Base-by-base conservation (phyloP, 1,139 yeast species). In the Groenewaldozyma sp. region DNA sequence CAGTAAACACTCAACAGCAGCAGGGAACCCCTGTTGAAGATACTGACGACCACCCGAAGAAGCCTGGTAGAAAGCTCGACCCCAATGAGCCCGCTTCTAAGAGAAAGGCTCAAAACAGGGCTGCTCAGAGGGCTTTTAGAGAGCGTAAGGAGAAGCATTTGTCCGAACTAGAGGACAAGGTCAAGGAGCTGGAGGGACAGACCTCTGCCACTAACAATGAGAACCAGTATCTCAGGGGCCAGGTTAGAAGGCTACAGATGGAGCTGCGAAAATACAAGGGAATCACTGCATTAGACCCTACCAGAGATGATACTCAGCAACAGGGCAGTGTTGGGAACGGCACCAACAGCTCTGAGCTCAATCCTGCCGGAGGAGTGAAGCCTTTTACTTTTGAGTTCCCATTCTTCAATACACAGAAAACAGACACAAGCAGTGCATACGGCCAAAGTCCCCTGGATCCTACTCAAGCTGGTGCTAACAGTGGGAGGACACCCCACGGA, bases 81-180 rank as follows among this genome's bases (percentile, higher is more conserved):
- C 82, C 78, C 14, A 73, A 81, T 3, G 94, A 82, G 57, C 95
- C 95, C 3, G 73, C 69, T 50, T 77, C 78, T 53, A 88, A 86
- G 67, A 71, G 98, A 52, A 86, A 95, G 17, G 97, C 96, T 1
- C 98, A 91, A 63, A 91, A 91, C 61, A 72, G 98, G 55, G 96
- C 96, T 5, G 98, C 98, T 17, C 98, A 91, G 63, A 70, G 97
- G 42, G 97, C 97, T 7, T 91, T 87, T 62, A 70, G 98, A 45
- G 97, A 91, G 61, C 74, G 98, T 48, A 91, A 91, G 60, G 97
- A 91, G 59, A 71, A 71, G 42, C 86, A 82, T 55, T 73, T 91
- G 78, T 74, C 78, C 55, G 95, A 87, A 46, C 69, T 91, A 45
- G 96, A 88, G 58, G 80, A 78, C 41, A 78, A 82, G 51, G 94